Base-by-base conservation (phyloP, 129 eudicot species). In the Deinandra increscens region DNA sequence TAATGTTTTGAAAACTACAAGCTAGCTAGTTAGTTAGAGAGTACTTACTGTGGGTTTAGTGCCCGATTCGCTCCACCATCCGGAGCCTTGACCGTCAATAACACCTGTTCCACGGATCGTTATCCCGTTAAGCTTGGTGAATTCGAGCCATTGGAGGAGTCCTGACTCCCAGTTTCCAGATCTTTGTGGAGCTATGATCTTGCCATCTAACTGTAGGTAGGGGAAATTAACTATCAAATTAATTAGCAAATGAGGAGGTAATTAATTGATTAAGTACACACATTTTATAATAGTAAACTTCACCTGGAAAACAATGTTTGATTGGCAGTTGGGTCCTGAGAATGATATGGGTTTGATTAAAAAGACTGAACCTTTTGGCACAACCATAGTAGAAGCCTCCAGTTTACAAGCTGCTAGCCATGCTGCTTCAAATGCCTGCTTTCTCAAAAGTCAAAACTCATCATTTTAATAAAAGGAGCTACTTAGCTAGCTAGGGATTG, bases 321-420 rank as follows among this genome's bases (percentile, higher is more conserved):
- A 20, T 70, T 62, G 36, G 29, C 96, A 85, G 70, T 83, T 55
- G 18, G 82, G 17, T 45, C 87, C 89, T 4, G 87, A 78, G 73
- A 89, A 81, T n/a, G 87, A 72, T 58, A 82, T 10, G n/a, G 87
- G 84, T 23, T 76, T 76, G 49, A 90, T 73, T 58, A 85, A 73
- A 66, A 90, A 87, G 38, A 79, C 68, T 3, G 81, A 80, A 14
- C 91, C 95, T 74, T 78, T 70, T 34, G 97, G 97, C 51, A 82
- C 87, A 73, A 84, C 54, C 72, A 90, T 49, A 0, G 81, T 80
- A 51, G 95, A 80, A 51, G 91, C 81, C 65, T 73, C 80, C 6
- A 75, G 79, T 45, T 84, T 82, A 77, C 97, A 90, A 45, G 97
- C 87, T 42, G 72, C 85, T 66, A 62, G 36, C 97, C 97, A 87